Evolutionary conservation across 345 rosid genomes (phyloP), one percentile per base, ranked within the genome.

Genomic region (Turritis glabra): DNA sequence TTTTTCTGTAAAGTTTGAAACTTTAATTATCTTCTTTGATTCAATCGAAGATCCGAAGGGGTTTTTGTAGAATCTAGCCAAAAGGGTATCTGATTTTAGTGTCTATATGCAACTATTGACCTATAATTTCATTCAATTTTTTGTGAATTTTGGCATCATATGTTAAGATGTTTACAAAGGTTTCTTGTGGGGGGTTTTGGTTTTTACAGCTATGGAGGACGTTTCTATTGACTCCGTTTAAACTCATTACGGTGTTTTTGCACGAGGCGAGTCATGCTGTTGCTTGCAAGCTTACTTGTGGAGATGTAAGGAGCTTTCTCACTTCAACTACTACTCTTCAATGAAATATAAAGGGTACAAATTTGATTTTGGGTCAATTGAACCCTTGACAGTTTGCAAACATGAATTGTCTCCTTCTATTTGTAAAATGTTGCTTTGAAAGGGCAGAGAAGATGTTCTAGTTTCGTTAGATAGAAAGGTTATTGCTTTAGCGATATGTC

Each of bases 251-350:
- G 1, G 97, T 95, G 29, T 95, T 92, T 80, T 71, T 95, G 56
- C 99, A 92, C 44, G 99, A 95, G 84, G 97, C 91, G 13, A 95
- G 99, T 80, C 99, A 95, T 83, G 99, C 99, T 4, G 81, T 90
- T 69, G 99, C 97, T 67, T 92, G 99, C 81, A 95, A 80, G 82
- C 97, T 95, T 80, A 95, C 99, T 1, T 95, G 99, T 80, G 99
- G 99, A 55, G 80, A 86, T 76, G 99, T 94, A 86, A 91, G 91
- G 62, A 37, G 58, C 76, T 79, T 48, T 63, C 62, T 76, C 13
- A 61, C 54, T 64, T 64, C 26, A 41, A 64, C 29, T 58, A 21
- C 35, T 43, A 2, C 32, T 74, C 51, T 74, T 59, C 48, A 5
- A 29, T 67, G 37, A 65, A 66, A 22, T 73, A 1, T 3, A 27